Percentiles rank a stretch among this genome's conserved stretches.
phyloP scores from a whole-genome alignment of 768 basidiomycete species.

The Auricularia auricula-judae region DNA sequence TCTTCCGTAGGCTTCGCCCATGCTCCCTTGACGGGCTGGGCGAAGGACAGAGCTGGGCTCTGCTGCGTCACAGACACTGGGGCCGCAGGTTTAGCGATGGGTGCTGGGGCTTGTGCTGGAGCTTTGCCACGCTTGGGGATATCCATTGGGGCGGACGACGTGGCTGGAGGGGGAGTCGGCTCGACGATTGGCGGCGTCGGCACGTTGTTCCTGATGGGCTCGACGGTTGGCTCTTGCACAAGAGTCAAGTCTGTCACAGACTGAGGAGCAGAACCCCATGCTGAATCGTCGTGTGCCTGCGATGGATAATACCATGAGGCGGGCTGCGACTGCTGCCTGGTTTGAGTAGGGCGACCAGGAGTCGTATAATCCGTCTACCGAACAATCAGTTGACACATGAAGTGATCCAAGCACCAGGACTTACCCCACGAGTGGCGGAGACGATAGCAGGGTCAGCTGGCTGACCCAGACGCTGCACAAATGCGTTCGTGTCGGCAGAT shows the following conservation, averaged over 20 bases:
- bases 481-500: neutral
- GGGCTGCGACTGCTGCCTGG: slow-evolving; percentile 17
- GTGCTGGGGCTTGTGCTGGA: slow-evolving; percentile 2
- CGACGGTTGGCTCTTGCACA: neutral
- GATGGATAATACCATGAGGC: slow-evolving; percentile 48
- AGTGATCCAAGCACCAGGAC: neutral
- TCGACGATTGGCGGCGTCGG: neutral
- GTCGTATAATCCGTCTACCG: neutral
- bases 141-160: slow-evolving; percentile 2
- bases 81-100: slow-evolving; percentile 16
- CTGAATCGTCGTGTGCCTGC: slow-evolving; percentile 33
- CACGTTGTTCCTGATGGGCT: neutral
- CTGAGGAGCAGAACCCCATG: slow-evolving; percentile 25
- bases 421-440: neutral
- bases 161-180: slow-evolving; percentile 1
- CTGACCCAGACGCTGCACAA: neutral
- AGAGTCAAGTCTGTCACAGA: neutral
- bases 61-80: slow-evolving; percentile 11
- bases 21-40: slow-evolving; percentile 29
- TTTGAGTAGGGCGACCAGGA: neutral
- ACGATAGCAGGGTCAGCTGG: neutral
- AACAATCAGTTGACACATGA: too few relatives aligned
- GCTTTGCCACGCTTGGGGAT: neutral
- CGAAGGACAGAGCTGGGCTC: slow-evolving; percentile 7
- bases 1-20: slow-evolving; percentile 62